phyloP scores from a whole-genome alignment of 1,284 basidiomycete genomes.

The Polyporus tsugae region DNA sequence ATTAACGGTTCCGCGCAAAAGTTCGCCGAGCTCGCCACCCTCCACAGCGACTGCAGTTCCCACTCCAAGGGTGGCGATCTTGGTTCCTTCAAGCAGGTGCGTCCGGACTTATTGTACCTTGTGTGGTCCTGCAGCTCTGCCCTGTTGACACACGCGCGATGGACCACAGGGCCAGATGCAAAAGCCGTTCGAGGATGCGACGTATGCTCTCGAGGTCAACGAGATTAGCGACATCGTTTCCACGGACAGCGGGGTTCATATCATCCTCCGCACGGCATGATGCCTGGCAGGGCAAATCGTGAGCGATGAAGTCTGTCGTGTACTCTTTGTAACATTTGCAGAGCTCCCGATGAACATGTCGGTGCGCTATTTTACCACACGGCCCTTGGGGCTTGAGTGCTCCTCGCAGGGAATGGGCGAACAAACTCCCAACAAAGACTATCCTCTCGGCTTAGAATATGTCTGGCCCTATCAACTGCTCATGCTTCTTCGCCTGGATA shows the following conservation, averaged over 20 bases:
- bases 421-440: background rate
- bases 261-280: constrained; percentile 91
- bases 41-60: constrained; percentile 90
- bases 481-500: too few relatives aligned
- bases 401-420: background rate
- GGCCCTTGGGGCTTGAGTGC: background rate
- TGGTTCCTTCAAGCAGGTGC: constrained; percentile 76
- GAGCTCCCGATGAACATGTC: background rate
- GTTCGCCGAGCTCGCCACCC: constrained; percentile 79
- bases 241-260: constrained; percentile 96
- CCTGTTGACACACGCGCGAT: background rate
- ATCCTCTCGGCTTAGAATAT: too few relatives aligned
- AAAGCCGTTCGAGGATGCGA: constrained; percentile 95
- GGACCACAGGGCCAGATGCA: constrained; percentile 89
- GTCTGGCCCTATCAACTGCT: too few relatives aligned
- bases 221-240: constrained; percentile 88
- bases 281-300: background rate
- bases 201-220: constrained; percentile 84
- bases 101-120: constrained; percentile 9
- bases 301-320: constrained; percentile 1
- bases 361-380: background rate
- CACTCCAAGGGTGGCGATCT: constrained; percentile 85
- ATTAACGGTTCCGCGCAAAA: constrained; percentile 68
- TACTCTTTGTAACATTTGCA: background rate
- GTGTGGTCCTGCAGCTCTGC: background rate